These are phyloP conservation scores for Podospora anserina DNA, from an alignment of 495 filamentous ascomycete species.

Conservation along the genomic window DNA sequence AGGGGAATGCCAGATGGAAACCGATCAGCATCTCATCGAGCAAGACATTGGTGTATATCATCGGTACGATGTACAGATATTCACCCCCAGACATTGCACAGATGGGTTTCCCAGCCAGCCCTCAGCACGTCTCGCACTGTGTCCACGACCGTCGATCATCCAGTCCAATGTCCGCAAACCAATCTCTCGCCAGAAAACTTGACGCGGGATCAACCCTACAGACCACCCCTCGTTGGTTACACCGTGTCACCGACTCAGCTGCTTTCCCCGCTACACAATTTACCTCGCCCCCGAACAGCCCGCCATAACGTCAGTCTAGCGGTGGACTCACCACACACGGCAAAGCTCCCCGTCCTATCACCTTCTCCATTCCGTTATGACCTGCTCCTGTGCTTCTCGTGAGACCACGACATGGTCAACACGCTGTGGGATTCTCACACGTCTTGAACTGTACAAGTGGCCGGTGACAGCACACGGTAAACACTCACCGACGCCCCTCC, in stretches of 20 bases:
- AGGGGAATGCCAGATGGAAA: not conserved
- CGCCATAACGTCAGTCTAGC: conserved; percentile 5
- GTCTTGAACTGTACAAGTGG: not conserved
- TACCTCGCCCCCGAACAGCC: not conserved
- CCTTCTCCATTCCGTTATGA: not conserved
- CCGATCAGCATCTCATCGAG: not conserved
- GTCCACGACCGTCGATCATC: not conserved
- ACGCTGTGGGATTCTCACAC: not conserved
- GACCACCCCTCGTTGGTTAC: not conserved
- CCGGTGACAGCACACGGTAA: no score
- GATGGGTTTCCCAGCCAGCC: not conserved
- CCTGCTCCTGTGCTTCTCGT: not conserved
- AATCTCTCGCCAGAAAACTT: not conserved
- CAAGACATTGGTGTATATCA: not conserved
- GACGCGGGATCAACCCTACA: not conserved
- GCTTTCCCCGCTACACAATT: conserved; percentile 1
- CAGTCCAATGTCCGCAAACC: conserved; percentile 1
- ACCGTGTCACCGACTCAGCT: conserved; percentile 5
- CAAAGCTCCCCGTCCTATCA: not conserved
- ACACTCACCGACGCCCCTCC: not conserved
- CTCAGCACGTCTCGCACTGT: not conserved
- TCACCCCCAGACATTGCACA: not conserved
- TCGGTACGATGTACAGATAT: not conserved
- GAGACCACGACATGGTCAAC: not conserved
- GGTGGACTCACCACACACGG: conserved; percentile 3